Conservation (phyloP, 2,329 filamentous ascomycete species). For the Zasmidium citrigriseum region DNA sequence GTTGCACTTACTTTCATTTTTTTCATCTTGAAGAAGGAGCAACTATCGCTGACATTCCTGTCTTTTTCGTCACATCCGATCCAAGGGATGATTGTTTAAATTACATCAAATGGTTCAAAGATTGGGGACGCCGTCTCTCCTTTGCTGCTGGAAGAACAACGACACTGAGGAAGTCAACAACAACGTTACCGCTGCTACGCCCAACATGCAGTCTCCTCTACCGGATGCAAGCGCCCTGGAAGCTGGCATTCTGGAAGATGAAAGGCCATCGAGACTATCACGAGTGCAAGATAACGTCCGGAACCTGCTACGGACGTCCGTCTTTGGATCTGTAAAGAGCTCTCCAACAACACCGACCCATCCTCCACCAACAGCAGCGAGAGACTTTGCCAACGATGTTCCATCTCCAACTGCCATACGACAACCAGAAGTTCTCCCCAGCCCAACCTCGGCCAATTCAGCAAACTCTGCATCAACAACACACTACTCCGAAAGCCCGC, state of each 20-base stretch:
- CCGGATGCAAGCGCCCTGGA: slow-evolving; percentile 36
- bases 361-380: slow-evolving; percentile 6
- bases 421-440: slow-evolving; percentile 20
- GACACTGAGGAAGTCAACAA: not conserved
- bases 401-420: not conserved
- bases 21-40: not conserved
- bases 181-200: not conserved
- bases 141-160: slow-evolving; percentile 1
- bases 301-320: slow-evolving; percentile 33
- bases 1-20: not conserved
- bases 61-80: not conserved
- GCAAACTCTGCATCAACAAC: slow-evolving; percentile 5
- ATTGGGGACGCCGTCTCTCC: slow-evolving; percentile 4
- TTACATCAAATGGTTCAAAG: slow-evolving; percentile 8
- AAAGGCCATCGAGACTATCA: slow-evolving; percentile 25
- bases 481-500: slow-evolving; percentile 7
- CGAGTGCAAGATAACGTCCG: slow-evolving; percentile 37
- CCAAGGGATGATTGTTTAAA: not conserved
- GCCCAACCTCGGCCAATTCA: slow-evolving; percentile 17
- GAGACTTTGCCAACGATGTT: slow-evolving; percentile 2
- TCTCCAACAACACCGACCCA: slow-evolving; percentile 20
- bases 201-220: slow-evolving; percentile 23
- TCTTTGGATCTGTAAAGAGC: slow-evolving; percentile 26
- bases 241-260: slow-evolving; percentile 36
- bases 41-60: not conserved